Percentiles rank a stretch among this genome's conserved stretches.
These are phyloP conservation scores for Lasiodiplodia hormozganensis DNA, from an alignment of 2,329 filamentous ascomycete genomes.

Conservation along the genomic window DNA sequence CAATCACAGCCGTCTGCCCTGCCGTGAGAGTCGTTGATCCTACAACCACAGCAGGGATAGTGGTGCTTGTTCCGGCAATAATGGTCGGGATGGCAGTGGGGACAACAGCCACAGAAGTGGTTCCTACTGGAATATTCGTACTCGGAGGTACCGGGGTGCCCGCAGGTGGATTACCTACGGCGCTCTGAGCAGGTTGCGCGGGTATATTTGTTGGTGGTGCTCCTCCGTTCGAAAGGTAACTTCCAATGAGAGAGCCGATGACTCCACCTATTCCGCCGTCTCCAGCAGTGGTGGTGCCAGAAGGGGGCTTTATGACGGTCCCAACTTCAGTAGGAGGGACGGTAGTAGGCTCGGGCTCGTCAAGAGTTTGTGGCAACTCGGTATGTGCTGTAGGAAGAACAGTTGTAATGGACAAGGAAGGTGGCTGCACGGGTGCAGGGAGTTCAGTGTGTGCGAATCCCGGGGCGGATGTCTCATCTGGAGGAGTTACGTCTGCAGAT, in stretches of 20 bases:
- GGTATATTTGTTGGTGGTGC: conserved; percentile 3
- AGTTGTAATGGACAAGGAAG: neutral
- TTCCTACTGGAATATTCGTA: conserved; percentile 9
- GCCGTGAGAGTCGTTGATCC: neutral
- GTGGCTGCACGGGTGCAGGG: neutral
- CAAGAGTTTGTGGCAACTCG: neutral
- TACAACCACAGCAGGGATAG: conserved; percentile 10
- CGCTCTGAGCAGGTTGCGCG: neutral
- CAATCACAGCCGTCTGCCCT: neutral
- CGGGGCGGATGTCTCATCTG: neutral
- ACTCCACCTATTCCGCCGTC: conserved; percentile 14
- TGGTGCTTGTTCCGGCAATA: conserved; percentile 15
- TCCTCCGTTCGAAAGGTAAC: conserved; percentile 2
- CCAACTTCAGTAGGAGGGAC: conserved; percentile 7
- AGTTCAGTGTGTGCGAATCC: conserved; percentile 11
- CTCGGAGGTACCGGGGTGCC: conserved; percentile 3
- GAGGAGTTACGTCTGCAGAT: neutral
- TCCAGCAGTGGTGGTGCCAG: neutral
- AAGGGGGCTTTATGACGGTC: neutral
- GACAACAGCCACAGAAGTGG: conserved; percentile 1
- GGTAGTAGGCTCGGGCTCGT: neutral
- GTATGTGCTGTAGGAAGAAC: neutral
- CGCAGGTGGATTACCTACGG: neutral
- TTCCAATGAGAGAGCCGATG: conserved; percentile 12
- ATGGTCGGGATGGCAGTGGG: conserved; percentile 9